Evolutionary conservation across 768 basidiomycete species (phyloP), one percentile per base, ranked within the genome.

Genomic region (Boletus vinaceobasis): DNA sequence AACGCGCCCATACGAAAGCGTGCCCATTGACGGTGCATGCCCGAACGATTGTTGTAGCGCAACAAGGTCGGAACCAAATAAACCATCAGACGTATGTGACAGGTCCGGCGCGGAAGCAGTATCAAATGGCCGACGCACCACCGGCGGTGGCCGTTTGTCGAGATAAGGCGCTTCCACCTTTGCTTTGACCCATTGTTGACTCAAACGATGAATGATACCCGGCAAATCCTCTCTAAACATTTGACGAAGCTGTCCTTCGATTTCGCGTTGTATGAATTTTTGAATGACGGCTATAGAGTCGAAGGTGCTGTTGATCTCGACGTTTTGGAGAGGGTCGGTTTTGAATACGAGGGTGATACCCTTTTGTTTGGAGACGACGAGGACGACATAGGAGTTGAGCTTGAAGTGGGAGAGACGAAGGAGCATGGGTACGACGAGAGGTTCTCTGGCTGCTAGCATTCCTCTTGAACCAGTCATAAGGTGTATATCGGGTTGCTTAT

Each of bases 341-440:
- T 98, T 98, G 84, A 99, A 99, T 26, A 98, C 97, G 50, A 99
- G 85, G 1, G 97, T 98, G 68, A 98, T 98, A 40, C 97, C 97
- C 67, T 98, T 98, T 69, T 94, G 92, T 61, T 92, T 90, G 26
- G 95, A 98, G 53, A 99, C 92, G 63, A 98, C 95, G 54, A 99
- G 85, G 60, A 98, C 95, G 63, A 99, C 90, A 66, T 98, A 98
- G 32, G 96, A 97, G 63, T 85, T 87, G 35, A 99, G 87, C 58
- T 86, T 86, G 74, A 99, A 92, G 67, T 92, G 85, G n/a, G 94
- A 97, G 5, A 99, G 86, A 14, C 94, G 91, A 48, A 99, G 86
- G 23, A 93, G 87, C 96, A 98, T 99, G 48, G 96, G 97, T 10
- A 99, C 97, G 51, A 97, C 88, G 38, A 99, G 85, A 9, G 97